Conservation (phyloP, 108 stramenopile species). For the Cylindrotheca closterium region DNA sequence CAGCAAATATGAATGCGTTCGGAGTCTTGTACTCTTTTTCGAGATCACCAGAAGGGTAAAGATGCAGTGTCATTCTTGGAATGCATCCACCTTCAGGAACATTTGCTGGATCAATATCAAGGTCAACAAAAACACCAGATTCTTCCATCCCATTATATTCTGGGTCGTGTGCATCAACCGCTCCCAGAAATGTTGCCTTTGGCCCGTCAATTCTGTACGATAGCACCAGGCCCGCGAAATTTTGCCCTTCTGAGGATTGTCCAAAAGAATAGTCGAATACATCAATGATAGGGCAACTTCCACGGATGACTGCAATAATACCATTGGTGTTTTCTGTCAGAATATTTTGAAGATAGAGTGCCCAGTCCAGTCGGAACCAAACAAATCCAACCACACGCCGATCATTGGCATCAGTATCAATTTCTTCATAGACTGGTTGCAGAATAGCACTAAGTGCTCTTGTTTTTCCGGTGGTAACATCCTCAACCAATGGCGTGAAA, state of each 20-base stretch:
- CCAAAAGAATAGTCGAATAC: too few species aligned
- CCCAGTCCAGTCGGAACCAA: too few species aligned
- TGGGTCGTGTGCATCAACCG: background rate
- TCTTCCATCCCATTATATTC: background rate
- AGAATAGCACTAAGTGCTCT: too few species aligned
- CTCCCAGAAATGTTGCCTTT: background rate
- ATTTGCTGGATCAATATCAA: background rate
- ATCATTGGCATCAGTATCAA: too few species aligned
- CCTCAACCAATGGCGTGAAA: too few species aligned
- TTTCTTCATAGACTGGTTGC: too few species aligned
- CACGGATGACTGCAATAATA: too few species aligned
- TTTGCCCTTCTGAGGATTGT: background rate
- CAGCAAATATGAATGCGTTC: conserved; percentile 3
- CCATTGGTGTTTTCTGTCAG: too few species aligned
- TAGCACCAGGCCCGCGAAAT: background rate
- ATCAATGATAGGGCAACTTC: too few species aligned
- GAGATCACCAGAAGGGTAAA: conserved; percentile 2
- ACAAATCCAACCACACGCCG: too few species aligned
- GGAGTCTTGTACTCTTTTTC: background rate
- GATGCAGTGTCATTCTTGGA: background rate
- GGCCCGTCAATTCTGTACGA: background rate
- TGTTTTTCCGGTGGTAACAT: too few species aligned
- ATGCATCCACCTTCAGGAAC: background rate
- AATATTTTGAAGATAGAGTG: too few species aligned
- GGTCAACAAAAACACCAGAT: background rate